Conservation (phyloP, 2,329 filamentous ascomycete species). For the Hypoxylon sp. region DNA sequence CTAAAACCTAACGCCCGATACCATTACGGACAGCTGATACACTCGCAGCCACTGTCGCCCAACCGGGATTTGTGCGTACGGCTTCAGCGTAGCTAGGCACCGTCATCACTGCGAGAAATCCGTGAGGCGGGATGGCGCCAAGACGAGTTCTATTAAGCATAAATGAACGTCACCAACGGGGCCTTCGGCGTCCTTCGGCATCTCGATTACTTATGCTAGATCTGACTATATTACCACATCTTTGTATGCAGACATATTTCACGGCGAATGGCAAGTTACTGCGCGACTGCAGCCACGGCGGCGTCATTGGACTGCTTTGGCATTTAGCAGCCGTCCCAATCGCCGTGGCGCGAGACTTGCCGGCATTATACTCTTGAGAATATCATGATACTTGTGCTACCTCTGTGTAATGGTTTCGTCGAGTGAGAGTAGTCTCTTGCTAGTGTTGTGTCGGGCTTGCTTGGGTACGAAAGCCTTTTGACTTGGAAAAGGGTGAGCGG, state of each 20-base stretch:
- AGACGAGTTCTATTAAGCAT: conserved; percentile 32
- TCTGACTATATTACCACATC: conserved; percentile 6
- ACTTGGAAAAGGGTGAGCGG: background rate
- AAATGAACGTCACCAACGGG: conserved; percentile 28
- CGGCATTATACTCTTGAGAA: conserved; percentile 2
- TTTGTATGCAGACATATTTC: background rate
- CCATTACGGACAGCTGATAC: background rate
- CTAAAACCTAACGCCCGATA: background rate
- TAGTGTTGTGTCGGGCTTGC: background rate
- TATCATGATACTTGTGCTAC: background rate
- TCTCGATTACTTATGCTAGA: conserved; percentile 23
- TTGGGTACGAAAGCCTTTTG: background rate
- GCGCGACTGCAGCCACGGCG: background rate
- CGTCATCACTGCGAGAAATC: conserved; percentile 9
- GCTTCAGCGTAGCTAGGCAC: background rate
- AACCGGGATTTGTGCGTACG: background rate
- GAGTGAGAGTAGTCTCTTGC: background rate
- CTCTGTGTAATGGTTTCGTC: background rate
- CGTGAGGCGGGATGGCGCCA: conserved; percentile 23
- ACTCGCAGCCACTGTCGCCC: background rate
- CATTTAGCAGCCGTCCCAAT: background rate
- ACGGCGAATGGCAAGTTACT: background rate
- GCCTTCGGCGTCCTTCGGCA: conserved; percentile 32
- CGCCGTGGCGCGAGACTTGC: background rate
- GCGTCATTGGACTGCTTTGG: background rate